Conservation (phyloP, 1,284 basidiomycete genomes). For the Sporisorium exsertum region DNA sequence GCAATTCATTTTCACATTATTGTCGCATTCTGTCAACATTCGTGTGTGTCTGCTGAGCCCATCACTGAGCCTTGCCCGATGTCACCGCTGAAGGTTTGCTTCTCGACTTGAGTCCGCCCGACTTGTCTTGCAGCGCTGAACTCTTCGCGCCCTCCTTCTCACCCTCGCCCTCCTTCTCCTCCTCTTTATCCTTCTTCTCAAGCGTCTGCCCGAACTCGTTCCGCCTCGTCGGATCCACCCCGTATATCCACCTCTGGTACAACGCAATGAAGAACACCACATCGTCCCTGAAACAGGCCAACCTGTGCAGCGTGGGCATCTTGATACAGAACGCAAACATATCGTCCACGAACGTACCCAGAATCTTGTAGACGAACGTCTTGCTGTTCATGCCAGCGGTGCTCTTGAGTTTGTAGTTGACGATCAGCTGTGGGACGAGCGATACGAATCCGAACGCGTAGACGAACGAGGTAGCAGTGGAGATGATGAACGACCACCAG, state of each 20-base stretch:
- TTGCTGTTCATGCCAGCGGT: conserved; percentile 96
- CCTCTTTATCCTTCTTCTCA: conserved; percentile 27
- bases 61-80: neutral
- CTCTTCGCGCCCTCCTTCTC: conserved; percentile 9
- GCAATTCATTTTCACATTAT: neutral
- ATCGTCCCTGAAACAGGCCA: conserved; percentile 80
- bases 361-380: conserved; percentile 93
- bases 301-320: conserved; percentile 92
- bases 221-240: conserved; percentile 88
- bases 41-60: neutral
- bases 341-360: conserved; percentile 88
- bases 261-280: conserved; percentile 66
- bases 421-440: conserved; percentile 66
- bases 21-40: neutral
- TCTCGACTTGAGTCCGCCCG: conserved; percentile 20
- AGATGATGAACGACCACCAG: conserved; percentile 93
- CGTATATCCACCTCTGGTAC: conserved; percentile 89
- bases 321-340: conserved; percentile 84
- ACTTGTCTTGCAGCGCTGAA: conserved; percentile 33
- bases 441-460: conserved; percentile 97
- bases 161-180: conserved; percentile 8
- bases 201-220: conserved; percentile 89
- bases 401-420: conserved; percentile 86
- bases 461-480: conserved; percentile 84
- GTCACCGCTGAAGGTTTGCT: neutral